These are phyloP conservation scores for Chaetomiaceae sp. DNA, from an alignment of 2,329 filamentous ascomycete genomes.

Conservation along the genomic window DNA sequence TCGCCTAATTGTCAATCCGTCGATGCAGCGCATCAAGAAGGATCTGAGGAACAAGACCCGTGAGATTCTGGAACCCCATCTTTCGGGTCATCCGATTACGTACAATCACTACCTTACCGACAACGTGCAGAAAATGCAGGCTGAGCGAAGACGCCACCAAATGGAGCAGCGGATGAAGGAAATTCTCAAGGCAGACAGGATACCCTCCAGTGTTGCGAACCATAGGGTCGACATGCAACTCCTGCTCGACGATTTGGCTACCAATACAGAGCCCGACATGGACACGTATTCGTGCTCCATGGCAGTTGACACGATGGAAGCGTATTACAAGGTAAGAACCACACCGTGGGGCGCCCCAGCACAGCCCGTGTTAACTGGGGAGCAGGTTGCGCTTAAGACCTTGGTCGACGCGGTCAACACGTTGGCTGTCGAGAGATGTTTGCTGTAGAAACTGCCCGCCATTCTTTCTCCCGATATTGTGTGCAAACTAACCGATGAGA, in stretches of 20 bases:
- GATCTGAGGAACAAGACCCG: slow-evolving; percentile 25
- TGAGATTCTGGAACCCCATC: slow-evolving; percentile 30
- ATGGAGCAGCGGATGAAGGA: background rate
- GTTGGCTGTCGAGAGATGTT: slow-evolving; percentile 3
- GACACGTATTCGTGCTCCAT: slow-evolving; percentile 12
- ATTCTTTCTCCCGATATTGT: slow-evolving; percentile 5
- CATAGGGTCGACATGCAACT: background rate
- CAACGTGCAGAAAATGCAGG: slow-evolving; percentile 31
- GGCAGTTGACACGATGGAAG: slow-evolving; percentile 12
- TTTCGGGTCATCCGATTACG: slow-evolving; percentile 35
- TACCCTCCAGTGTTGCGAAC: background rate
- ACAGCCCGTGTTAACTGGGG: too few relatives aligned
- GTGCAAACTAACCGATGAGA: background rate
- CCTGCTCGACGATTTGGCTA: background rate
- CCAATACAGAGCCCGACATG: slow-evolving; percentile 8
- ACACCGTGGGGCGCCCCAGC: too few relatives aligned
- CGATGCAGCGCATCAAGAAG: slow-evolving; percentile 22
- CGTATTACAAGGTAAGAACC: slow-evolving; percentile 16
- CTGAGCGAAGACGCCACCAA: background rate
- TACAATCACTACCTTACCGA: slow-evolving; percentile 38
- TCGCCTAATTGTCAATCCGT: slow-evolving; percentile 19
- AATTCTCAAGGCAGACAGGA: background rate
- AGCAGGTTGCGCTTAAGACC: slow-evolving; percentile 5
- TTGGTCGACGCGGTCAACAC: slow-evolving; percentile 8
- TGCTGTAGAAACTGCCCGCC: slow-evolving; percentile 1